These are phyloP conservation scores for Diaporthe eres DNA, from an alignment of 2,329 filamentous ascomycete genomes.

Conservation along the genomic window DNA sequence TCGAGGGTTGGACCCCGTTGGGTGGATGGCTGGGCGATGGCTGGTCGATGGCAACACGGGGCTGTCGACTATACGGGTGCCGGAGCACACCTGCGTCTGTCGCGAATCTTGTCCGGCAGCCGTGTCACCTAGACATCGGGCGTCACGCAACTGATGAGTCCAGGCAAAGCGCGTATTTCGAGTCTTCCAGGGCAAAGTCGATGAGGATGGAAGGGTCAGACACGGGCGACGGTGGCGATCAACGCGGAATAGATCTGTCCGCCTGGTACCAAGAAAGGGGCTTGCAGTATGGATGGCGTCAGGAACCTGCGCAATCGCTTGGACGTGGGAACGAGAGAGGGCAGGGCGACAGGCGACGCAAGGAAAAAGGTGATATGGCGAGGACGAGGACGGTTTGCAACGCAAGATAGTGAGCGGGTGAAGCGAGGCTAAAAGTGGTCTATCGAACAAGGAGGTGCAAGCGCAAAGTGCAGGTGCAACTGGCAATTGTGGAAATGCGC, in stretches of 20 bases:
- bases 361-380: slow-evolving; percentile 10
- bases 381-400: slow-evolving; percentile 29
- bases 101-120: slow-evolving; percentile 29
- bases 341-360: slow-evolving; percentile 31
- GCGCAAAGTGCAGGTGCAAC: slow-evolving; percentile 5
- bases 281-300: slow-evolving; percentile 10
- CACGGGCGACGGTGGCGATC: slow-evolving; percentile 37
- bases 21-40: slow-evolving; percentile 1
- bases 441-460: slow-evolving; percentile 26
- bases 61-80: slow-evolving; percentile 32
- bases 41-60: slow-evolving; percentile 26
- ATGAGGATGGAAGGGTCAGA: slow-evolving; percentile 14
- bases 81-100: slow-evolving; percentile 37
- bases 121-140: slow-evolving; percentile 36
- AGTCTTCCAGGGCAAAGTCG: slow-evolving; percentile 9
- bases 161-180: not conserved
- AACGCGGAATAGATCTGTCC: slow-evolving; percentile 17
- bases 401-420: slow-evolving; percentile 9
- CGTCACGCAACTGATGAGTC: not conserved
- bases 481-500: slow-evolving; percentile 23
- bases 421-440: slow-evolving; percentile 30
- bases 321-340: not conserved
- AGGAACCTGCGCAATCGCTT: slow-evolving; percentile 6
- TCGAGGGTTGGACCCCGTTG: not conserved
- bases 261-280: slow-evolving; percentile 22